phyloP scores from a whole-genome alignment of 768 basidiomycete species.

The Panaeolus cyanescens region DNA sequence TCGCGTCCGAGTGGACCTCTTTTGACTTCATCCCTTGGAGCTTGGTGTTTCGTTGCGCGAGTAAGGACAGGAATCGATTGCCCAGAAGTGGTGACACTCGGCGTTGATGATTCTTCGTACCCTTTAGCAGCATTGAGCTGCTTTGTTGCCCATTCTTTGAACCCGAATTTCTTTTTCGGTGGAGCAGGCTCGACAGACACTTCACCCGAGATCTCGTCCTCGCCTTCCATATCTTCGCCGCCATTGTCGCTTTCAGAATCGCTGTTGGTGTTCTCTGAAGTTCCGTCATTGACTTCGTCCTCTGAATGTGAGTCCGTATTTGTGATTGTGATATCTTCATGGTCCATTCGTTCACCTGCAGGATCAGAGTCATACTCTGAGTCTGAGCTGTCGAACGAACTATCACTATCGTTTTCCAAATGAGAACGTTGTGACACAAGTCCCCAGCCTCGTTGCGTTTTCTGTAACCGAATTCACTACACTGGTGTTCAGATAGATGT shows the following conservation, averaged over 20 bases:
- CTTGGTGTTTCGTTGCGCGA: conserved; percentile 51
- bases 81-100: conserved; percentile 17
- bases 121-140: conserved; percentile 62
- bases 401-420: conserved; percentile 44
- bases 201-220: conserved; percentile 17
- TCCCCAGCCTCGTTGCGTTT: conserved; percentile 48
- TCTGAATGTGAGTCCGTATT: conserved; percentile 17
- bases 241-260: conserved; percentile 16
- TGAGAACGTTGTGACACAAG: conserved; percentile 9
- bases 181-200: conserved; percentile 22
- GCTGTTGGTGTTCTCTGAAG: conserved; percentile 22
- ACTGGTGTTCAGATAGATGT: not conserved
- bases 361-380: conserved; percentile 58
- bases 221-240: conserved; percentile 22
- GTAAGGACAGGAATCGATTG: conserved; percentile 17
- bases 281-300: conserved; percentile 20
- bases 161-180: conserved; percentile 43
- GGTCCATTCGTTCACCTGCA: not conserved
- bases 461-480: conserved; percentile 10
- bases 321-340: conserved; percentile 12
- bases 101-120: conserved; percentile 21
- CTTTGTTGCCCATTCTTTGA: conserved; percentile 89
- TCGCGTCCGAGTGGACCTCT: conserved; percentile 83
- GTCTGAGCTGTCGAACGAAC: conserved; percentile 79
- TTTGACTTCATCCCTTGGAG: conserved; percentile 40